phyloP scores from a whole-genome alignment of 805 yeast genomes.

The Wickerhamomyces ciferrii region DNA sequence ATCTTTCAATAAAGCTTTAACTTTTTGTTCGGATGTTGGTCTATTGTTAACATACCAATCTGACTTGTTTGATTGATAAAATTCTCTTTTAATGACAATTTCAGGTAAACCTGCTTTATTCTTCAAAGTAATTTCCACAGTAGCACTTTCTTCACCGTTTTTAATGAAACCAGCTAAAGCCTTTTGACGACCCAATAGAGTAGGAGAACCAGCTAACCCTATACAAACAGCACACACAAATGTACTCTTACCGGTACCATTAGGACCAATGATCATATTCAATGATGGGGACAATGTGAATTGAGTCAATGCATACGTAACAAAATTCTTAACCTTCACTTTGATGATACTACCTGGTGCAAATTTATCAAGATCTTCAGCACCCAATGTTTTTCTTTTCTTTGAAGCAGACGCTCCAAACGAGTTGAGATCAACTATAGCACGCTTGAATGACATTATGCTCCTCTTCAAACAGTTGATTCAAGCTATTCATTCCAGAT shows the following conservation, averaged over 20 bases:
- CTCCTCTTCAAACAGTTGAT: too few relatives aligned
- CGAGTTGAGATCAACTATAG: slow-evolving; percentile 6
- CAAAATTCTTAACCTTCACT: slow-evolving; percentile 57
- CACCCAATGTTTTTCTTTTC: slow-evolving; percentile 1
- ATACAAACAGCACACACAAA: slow-evolving; percentile 89
- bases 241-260: slow-evolving; percentile 94
- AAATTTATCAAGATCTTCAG: slow-evolving; percentile 24
- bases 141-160: slow-evolving; percentile 42
- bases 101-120: slow-evolving; percentile 31
- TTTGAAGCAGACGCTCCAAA: slow-evolving; percentile 6
- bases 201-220: slow-evolving; percentile 79
- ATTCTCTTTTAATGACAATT: slow-evolving; percentile 34
- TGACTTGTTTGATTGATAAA: slow-evolving; percentile 33
- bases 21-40: slow-evolving; percentile 34
- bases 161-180: slow-evolving; percentile 65
- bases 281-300: slow-evolving; percentile 76
- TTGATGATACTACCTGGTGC: slow-evolving; percentile 45
- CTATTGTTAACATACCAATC: slow-evolving; percentile 46
- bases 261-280: slow-evolving; percentile 93
- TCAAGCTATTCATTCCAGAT: too few relatives aligned
- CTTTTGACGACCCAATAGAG: slow-evolving; percentile 63
- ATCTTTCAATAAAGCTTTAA: slow-evolving; percentile 38
- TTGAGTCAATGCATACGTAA: slow-evolving; percentile 65
- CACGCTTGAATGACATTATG: slow-evolving; percentile 1
- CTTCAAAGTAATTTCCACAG: slow-evolving; percentile 30